Conservation (phyloP, 164 flowering plant species). For the Sedum album region DNA sequence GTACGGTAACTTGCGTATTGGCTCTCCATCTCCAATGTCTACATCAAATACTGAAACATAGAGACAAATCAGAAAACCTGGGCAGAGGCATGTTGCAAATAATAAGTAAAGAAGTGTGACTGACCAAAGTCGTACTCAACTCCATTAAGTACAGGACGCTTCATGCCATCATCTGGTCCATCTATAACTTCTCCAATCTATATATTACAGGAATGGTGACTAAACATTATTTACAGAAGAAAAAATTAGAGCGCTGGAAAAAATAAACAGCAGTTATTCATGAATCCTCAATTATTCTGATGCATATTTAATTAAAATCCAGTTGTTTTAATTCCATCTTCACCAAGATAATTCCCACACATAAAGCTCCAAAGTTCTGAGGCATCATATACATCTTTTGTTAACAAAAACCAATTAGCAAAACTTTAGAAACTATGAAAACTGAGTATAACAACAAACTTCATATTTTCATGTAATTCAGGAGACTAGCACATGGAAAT, state of each 20-base stretch:
- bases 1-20: conserved; percentile 83
- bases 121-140: conserved; percentile 79
- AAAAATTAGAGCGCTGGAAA: neutral
- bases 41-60: conserved; percentile 75
- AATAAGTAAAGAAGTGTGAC: neutral
- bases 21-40: conserved; percentile 97
- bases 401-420: neutral
- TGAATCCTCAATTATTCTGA: neutral
- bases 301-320: neutral
- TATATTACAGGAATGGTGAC: conserved; percentile 2
- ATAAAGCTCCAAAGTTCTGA: neutral
- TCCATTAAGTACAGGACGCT: conserved; percentile 58
- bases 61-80: neutral
- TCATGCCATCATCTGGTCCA: conserved; percentile 76
- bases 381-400: neutral
- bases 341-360: neutral
- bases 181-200: conserved; percentile 97
- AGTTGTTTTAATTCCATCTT: neutral
- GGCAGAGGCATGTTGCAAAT: neutral
- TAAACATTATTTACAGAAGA: neutral
- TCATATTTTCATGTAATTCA: neutral
- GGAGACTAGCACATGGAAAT: neutral
- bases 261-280: neutral
- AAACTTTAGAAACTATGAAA: neutral
- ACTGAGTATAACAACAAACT: neutral